Percentiles rank a stretch among this genome's conserved stretches.
Evolutionary conservation across 345 rosid genomes (phyloP).

Genomic region (Eucalyptus pauciflora): DNA sequence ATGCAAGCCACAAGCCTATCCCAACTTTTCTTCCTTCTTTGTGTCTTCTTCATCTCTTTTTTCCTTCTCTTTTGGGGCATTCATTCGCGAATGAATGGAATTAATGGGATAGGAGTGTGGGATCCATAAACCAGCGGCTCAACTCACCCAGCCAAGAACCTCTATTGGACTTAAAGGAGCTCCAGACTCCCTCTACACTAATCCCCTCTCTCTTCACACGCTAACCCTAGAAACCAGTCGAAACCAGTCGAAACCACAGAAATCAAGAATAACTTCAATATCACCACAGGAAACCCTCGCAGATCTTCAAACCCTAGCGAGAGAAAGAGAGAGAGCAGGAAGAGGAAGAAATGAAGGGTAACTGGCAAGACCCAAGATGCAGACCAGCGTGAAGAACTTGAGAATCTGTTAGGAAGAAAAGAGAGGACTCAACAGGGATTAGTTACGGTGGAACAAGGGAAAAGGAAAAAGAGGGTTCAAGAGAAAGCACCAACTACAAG

Average conservation of each 20-base stretch:
- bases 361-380: not conserved
- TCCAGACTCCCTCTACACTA: conserved; percentile 20
- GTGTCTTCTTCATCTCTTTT: not conserved
- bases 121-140: conserved; percentile 88
- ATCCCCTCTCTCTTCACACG: not conserved
- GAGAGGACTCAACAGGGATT: not conserved
- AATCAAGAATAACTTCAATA: not conserved
- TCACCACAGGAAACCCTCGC: not conserved
- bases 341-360: not conserved
- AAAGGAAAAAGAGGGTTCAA: not conserved
- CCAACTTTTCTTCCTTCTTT: not conserved
- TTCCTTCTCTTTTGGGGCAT: not conserved
- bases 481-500: not conserved
- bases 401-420: not conserved
- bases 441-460: not conserved
- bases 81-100: not conserved
- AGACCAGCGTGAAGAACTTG: not conserved
- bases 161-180: conserved; percentile 87
- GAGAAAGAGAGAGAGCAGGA: not conserved
- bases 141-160: conserved; percentile 47
- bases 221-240: not conserved
- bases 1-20: conserved; percentile 67
- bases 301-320: not conserved
- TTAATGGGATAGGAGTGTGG: conserved; percentile 41
- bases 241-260: not conserved